Conservation (phyloP, 2,329 filamentous ascomycete genomes). For the Thyridium curvatum region DNA sequence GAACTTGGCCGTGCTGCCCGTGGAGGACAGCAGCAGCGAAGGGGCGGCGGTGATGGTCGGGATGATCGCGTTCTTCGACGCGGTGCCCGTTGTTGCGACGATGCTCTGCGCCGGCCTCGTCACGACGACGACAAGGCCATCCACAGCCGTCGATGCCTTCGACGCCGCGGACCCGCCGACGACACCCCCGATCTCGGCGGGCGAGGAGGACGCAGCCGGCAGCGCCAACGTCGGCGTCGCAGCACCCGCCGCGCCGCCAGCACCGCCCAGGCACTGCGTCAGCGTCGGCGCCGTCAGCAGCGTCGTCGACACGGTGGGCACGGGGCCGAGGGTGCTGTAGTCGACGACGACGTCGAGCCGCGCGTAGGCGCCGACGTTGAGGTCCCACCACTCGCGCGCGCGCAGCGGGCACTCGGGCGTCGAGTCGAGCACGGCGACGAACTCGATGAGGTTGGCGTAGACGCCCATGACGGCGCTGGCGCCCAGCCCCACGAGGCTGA, state of each 20-base stretch:
- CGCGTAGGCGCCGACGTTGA: slow-evolving; percentile 30
- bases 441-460: slow-evolving; percentile 48
- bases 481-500: slow-evolving; percentile 23
- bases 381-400: slow-evolving; percentile 26
- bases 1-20: too few relatives aligned
- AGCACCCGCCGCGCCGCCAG: neutral
- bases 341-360: slow-evolving; percentile 26
- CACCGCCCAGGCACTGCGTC: slow-evolving; percentile 25
- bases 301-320: slow-evolving; percentile 32
- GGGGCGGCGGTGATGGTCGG: too few relatives aligned
- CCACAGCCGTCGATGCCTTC: too few relatives aligned
- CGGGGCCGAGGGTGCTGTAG: slow-evolving; percentile 28
- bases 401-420: slow-evolving; percentile 28
- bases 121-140: too few relatives aligned
- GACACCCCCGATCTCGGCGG: too few relatives aligned
- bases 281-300: slow-evolving; percentile 27
- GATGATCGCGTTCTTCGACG: too few relatives aligned
- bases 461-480: slow-evolving; percentile 37
- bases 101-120: too few relatives aligned
- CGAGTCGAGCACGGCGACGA: slow-evolving; percentile 33
- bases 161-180: too few relatives aligned
- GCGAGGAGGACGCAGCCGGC: too few relatives aligned
- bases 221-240: too few relatives aligned
- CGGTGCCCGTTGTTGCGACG: too few relatives aligned
- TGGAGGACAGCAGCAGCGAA: too few relatives aligned